Conservation (phyloP, 352 stramenopile genomes). For the Aphanomyces stellatus region DNA sequence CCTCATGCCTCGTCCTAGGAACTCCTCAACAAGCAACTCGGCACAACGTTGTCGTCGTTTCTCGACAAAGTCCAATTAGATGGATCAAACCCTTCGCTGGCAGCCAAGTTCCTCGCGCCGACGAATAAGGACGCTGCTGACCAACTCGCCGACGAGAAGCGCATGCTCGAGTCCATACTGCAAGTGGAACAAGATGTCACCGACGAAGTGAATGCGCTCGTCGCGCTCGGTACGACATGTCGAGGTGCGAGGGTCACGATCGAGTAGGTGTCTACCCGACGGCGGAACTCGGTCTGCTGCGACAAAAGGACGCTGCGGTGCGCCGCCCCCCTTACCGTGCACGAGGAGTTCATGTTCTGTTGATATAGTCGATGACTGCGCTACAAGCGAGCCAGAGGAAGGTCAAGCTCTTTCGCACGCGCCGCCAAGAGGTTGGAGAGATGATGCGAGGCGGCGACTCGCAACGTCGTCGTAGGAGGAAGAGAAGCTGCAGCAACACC, state of each 20-base stretch:
- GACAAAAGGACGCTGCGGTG: not conserved
- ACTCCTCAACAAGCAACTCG: not conserved
- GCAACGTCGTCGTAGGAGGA: not conserved
- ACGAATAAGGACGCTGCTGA: not conserved
- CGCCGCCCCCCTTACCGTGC: not conserved
- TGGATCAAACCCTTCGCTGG: not conserved
- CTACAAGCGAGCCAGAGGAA: not conserved
- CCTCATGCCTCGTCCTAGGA: not conserved
- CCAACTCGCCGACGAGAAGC: not conserved
- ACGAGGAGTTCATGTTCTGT: not conserved
- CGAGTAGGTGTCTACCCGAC: not conserved
- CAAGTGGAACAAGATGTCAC: not conserved
- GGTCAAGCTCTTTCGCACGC: not conserved
- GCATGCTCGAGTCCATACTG: not conserved
- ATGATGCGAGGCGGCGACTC: not conserved
- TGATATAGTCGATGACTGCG: not conserved
- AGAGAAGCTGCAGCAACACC: not conserved
- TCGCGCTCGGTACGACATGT: not conserved
- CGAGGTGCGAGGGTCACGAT: not conserved
- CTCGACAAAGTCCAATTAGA: not conserved
- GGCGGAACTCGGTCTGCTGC: not conserved
- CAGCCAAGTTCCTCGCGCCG: not conserved
- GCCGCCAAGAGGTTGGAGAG: not conserved
- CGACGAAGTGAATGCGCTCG: not conserved
- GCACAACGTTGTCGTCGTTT: not conserved